phyloP scores from a whole-genome alignment of 495 filamentous ascomycete species.

The Xylaria cubensis region DNA sequence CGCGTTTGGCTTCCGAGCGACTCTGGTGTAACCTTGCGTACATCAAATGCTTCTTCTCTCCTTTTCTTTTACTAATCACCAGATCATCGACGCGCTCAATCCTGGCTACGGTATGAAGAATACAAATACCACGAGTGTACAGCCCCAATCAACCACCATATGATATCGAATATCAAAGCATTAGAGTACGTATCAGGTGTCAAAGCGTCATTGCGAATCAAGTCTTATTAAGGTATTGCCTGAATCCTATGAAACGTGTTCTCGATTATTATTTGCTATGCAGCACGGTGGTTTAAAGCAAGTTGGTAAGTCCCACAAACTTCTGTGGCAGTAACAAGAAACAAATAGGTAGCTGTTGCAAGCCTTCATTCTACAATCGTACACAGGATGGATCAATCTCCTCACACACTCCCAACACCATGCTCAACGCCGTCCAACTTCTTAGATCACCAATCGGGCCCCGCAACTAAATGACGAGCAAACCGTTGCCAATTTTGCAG shows the following conservation, averaged over 20 bases:
- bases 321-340: neutral
- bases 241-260: neutral
- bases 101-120: neutral
- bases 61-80: constrained; percentile 11
- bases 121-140: neutral
- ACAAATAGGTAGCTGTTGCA: neutral
- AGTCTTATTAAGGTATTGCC: neutral
- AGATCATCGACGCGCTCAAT: neutral
- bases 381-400: neutral
- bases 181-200: neutral
- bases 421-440: neutral
- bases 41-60: neutral
- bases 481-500: constrained; percentile 20
- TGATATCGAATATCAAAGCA: neutral
- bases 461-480: constrained; percentile 14
- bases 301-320: neutral
- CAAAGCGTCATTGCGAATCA: neutral
- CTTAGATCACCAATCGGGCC: constrained; percentile 8
- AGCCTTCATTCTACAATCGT: neutral
- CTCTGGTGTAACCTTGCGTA: neutral
- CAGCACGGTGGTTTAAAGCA: neutral
- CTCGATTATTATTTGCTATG: no score
- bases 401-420: neutral
- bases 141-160: neutral
- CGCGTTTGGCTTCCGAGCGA: constrained; percentile 14